Evolutionary conservation across 2,329 filamentous ascomycete species (phyloP), one percentile per base, ranked within the genome.

Genomic region (Ceratocystis colombiana): DNA sequence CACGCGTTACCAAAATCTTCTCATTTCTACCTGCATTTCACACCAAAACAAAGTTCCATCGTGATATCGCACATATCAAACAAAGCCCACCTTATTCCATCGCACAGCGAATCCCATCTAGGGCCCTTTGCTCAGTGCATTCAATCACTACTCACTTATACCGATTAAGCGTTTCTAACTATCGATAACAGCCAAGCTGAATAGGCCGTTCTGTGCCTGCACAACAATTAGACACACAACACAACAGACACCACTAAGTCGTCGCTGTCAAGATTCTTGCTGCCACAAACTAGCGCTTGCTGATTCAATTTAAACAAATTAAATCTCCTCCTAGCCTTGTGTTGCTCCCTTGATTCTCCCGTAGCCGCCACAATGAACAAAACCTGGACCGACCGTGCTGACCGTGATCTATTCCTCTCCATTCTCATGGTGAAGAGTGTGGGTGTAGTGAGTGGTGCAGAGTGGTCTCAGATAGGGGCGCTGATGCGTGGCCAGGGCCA

Each of bases 391-490:
- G 82, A 84, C 70, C 78, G 81, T 67, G 83, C 83, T 68, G 82
- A 85, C 71, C 84, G 83, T 72, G 83, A 85, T 72, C 76, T 85
- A 61, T 85, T 85, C 76, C 84, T 85, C 71, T 84, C 82, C 64
- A 85, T 85, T 68, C 74, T 85, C 48, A 82, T 80, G 2, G 80
- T 84, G 62, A 85, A 85, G 75, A 83, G 84, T 72, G 84, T 85
- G 70, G 83, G 82, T 69, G 78, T 84, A 72, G 84, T 85, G 73
- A 85, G 82, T 73, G 82, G 82, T 67, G 75, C 77, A 17, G 83
- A 85, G 82, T 85, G 83, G 83, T 80, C 78, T 33, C 82, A 79
- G 48, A 85, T 85, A 70, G 83, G 83, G 69, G 82, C 82, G 73
- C 78, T 82, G 69, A 85, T 85, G 83, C 78, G 83, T 68, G 74